These are phyloP conservation scores for Monilinia aucupariae DNA, from an alignment of 2,329 filamentous ascomycete genomes.

Conservation along the genomic window DNA sequence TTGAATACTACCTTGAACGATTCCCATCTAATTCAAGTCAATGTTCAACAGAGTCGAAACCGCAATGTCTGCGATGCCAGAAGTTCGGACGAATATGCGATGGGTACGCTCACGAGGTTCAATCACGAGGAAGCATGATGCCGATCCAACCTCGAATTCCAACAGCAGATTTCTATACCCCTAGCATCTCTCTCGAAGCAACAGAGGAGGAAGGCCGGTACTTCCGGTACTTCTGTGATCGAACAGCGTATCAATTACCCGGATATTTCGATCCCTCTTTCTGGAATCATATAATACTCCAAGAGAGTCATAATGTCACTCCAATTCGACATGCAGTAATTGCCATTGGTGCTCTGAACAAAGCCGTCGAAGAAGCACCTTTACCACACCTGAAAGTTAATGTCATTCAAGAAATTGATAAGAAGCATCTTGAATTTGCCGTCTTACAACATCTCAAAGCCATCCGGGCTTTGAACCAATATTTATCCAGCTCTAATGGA, in stretches of 20 bases:
- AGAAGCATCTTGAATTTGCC: conserved; percentile 53
- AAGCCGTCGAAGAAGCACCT: conserved; percentile 47
- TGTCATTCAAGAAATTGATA: conserved; percentile 40
- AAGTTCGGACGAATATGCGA: conserved; percentile 54
- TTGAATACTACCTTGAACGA: neutral
- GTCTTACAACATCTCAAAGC: conserved; percentile 55
- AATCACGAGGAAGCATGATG: conserved; percentile 5
- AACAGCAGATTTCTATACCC: conserved; percentile 21
- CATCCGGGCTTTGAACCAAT: conserved; percentile 45
- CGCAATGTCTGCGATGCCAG: conserved; percentile 56
- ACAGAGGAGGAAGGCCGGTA: conserved; percentile 51
- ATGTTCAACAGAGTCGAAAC: conserved; percentile 45
- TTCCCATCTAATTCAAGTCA: neutral
- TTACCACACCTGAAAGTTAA: conserved; percentile 32
- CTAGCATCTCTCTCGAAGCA: conserved; percentile 43
- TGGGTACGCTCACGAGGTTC: conserved; percentile 45
- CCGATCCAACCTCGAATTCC: conserved; percentile 33
- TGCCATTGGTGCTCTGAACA: conserved; percentile 60
- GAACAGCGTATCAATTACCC: conserved; percentile 56
- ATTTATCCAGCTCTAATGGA: conserved; percentile 41
- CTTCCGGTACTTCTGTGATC: conserved; percentile 55
- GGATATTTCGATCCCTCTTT: conserved; percentile 62
- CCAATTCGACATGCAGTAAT: conserved; percentile 62
- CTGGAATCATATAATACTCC: conserved; percentile 57
- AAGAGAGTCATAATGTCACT: conserved; percentile 55